Conservation (phyloP, 257 asterid genomes). For the Mentha longifolia region DNA sequence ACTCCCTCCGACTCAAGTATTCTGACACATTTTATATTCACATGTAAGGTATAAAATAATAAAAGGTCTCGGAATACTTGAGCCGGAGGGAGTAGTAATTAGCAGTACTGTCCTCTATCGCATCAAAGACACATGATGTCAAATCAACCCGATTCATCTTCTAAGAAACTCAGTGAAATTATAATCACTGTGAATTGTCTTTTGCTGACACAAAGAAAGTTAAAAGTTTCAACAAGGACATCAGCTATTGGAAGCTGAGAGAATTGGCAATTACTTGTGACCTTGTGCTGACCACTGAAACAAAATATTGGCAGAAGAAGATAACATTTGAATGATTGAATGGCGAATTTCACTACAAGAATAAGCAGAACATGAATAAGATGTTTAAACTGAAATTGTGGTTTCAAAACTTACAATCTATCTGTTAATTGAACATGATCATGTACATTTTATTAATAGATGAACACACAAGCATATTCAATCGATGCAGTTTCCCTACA, state of each 20-base stretch:
- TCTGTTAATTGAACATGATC: too few species aligned
- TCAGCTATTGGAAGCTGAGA: not conserved
- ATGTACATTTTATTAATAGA: not conserved
- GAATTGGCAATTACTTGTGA: slow-evolving; percentile 7
- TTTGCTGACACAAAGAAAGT: slow-evolving; percentile 1
- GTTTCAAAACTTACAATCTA: too few species aligned
- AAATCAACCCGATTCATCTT: not conserved
- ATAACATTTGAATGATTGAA: slow-evolving; percentile 3
- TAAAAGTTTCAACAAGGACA: not conserved
- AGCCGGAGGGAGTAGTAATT: too few species aligned
- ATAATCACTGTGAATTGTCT: not conserved
- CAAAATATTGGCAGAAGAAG: slow-evolving; percentile 10
- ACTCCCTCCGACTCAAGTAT: too few species aligned
- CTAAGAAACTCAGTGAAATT: not conserved
- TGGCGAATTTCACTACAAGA: not conserved
- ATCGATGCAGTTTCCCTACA: not conserved
- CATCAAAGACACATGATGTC: slow-evolving; percentile 9
- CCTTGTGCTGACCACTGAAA: not conserved
- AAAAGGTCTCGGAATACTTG: too few species aligned
- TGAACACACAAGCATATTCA: not conserved
- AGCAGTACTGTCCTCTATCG: slow-evolving; percentile 1
- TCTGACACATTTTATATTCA: too few species aligned
- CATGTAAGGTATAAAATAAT: too few species aligned
- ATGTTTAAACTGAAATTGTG: not conserved
- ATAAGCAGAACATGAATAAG: not conserved